Evolutionary conservation across 208 protist species (phyloP), one percentile per base, ranked within the genome.

Genomic region (Wallacemonas rigidus): DNA sequence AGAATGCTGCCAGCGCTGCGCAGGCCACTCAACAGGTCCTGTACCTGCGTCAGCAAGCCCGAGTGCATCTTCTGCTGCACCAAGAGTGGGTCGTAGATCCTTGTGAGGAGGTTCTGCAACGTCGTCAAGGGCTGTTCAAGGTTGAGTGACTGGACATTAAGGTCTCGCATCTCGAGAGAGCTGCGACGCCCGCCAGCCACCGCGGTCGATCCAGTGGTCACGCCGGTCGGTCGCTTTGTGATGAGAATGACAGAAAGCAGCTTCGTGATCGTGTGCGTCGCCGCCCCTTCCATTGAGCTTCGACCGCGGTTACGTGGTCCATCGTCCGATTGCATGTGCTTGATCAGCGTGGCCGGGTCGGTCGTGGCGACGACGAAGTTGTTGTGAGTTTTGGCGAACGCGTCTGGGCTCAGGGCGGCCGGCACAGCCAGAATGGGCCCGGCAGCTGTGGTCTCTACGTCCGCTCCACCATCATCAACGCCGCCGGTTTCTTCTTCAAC

Each of bases 41-140:
- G 90, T 64, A 94, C 79, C 61, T 87, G 80, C 9, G 77, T 75
- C 12, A 84, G 81, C 51, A 94, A 78, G 58, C 65, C 53, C 7
- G 77, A 71, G 50, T 88, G 81, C 17, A 75, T 80, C 67, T 87
- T 76, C 58, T 73, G 75, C 11, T 64, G 56, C 26, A 69, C 75
- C 17, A 91, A 70, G 56, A 95, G 74, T 7, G 89, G 90, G 51
- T 94, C 92, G 72, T 92, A 97, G 40, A 97, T 77, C 60, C 75
- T 56, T 63, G 85, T 78, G 50, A 97, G 72, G 3, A 88, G 67
- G 0, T 64, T 17, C 78, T 93, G 81, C 58, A 97, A 78, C n/a
- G 67, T 61, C 36, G 85, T 81, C 39, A 95, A 71, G 14, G 89
- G 89, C 48, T 81, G 72, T 26, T 71, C 74, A 36, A 91, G 75